Evolutionary conservation across 2,329 filamentous ascomycete species (phyloP).

Genomic region (Teratosphaeria nubilosa): DNA sequence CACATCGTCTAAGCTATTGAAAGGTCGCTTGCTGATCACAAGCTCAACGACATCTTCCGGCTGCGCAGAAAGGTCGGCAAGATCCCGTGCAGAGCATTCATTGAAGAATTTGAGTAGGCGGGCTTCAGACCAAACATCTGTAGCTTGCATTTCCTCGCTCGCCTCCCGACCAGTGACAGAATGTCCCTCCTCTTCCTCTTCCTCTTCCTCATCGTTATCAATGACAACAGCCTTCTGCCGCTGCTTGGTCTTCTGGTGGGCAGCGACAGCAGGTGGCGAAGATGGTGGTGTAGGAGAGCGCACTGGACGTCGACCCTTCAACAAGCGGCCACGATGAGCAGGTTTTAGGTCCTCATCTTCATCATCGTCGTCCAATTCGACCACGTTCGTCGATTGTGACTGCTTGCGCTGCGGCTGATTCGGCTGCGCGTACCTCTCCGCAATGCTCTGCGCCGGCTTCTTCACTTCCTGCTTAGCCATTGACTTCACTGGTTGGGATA

Average conservation of each 20-base stretch:
- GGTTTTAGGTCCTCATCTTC: slow-evolving; percentile 16
- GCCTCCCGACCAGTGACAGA: slow-evolving; percentile 13
- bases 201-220: slow-evolving; percentile 25
- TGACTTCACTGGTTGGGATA: slow-evolving; percentile 25
- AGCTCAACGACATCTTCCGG: slow-evolving; percentile 58
- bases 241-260: slow-evolving; percentile 6
- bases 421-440: slow-evolving; percentile 25
- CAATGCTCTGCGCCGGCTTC: slow-evolving; percentile 44
- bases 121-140: slow-evolving; percentile 7
- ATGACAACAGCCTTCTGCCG: slow-evolving; percentile 21
- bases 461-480: slow-evolving; percentile 47
- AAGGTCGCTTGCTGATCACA: slow-evolving; percentile 67
- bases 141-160: slow-evolving; percentile 8
- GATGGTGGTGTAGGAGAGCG: slow-evolving; percentile 26
- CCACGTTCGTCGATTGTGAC: slow-evolving; percentile 4
- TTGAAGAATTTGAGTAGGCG: slow-evolving; percentile 74
- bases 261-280: slow-evolving; percentile 14
- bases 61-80: slow-evolving; percentile 72
- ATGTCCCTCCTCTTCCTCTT: slow-evolving; percentile 14
- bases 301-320: slow-evolving; percentile 39
- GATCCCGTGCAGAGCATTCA: slow-evolving; percentile 59
- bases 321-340: slow-evolving; percentile 29
- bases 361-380: slow-evolving; percentile 14
- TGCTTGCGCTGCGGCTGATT: slow-evolving; percentile 12
- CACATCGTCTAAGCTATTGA: slow-evolving; percentile 55